These are phyloP conservation scores for Rutidosis leptorrhynchoides DNA, from an alignment of 129 eudicot genomes.

Conservation along the genomic window DNA sequence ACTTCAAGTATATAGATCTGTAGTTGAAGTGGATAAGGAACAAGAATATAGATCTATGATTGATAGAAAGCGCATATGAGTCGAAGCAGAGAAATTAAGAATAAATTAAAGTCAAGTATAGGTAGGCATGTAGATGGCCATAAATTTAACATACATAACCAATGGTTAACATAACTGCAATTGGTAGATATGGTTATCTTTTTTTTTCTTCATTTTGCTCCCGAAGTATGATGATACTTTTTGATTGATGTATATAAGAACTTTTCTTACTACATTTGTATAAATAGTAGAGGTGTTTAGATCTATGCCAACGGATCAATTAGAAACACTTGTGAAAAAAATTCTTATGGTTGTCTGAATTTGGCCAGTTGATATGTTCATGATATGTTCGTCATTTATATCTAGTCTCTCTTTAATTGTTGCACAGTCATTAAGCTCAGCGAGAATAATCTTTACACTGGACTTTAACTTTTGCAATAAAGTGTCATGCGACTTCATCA, in stretches of 20 bases:
- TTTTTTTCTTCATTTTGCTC: not conserved
- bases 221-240: not conserved
- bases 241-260: slow-evolving; percentile 5
- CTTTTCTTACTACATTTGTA: not conserved
- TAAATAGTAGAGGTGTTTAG: not conserved
- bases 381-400: not conserved
- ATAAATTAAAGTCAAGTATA: slow-evolving; percentile 5
- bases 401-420: not conserved
- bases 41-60: not conserved
- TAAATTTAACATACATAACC: not conserved
- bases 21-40: slow-evolving; percentile 6
- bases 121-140: slow-evolving; percentile 6
- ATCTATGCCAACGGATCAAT: slow-evolving; percentile 12
- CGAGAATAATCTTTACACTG: not conserved
- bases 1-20: slow-evolving; percentile 15
- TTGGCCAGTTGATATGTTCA: not conserved
- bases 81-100: slow-evolving; percentile 9
- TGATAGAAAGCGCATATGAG: not conserved
- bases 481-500: slow-evolving; percentile 1
- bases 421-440: not conserved
- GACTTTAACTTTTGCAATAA: not conserved
- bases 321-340: not conserved
- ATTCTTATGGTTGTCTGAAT: not conserved
- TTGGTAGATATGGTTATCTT: not conserved
- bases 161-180: slow-evolving; percentile 6